These are phyloP conservation scores for Camillea tinctor DNA, from an alignment of 2,329 filamentous ascomycete species.

Conservation along the genomic window DNA sequence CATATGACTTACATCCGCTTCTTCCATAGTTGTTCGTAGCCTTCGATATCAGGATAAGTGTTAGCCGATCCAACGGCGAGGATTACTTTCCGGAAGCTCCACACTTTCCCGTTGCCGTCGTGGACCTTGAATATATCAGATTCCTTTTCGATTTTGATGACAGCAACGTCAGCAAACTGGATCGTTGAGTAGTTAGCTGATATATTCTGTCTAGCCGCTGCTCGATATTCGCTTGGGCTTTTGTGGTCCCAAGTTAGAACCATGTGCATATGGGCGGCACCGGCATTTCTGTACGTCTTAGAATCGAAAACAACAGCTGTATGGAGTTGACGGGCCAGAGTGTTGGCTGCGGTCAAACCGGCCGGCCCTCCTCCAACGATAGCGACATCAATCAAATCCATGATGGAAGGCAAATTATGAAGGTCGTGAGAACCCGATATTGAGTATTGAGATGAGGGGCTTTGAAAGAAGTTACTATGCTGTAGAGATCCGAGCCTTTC, in stretches of 20 bases:
- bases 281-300: too few species aligned
- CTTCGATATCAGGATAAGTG: constrained; percentile 15
- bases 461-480: too few species aligned
- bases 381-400: constrained; percentile 18
- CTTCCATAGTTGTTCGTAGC: constrained; percentile 14
- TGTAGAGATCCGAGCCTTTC: too few species aligned
- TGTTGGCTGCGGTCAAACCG: constrained; percentile 19
- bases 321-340: constrained; percentile 20
- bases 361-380: constrained; percentile 23
- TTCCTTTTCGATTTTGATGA: constrained; percentile 17
- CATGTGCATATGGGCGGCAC: constrained; percentile 16
- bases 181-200: constrained; percentile 9
- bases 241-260: constrained; percentile 20
- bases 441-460: too few species aligned
- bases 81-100: constrained; percentile 17
- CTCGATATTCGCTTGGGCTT: constrained; percentile 15
- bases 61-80: constrained; percentile 19
- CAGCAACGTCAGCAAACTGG: constrained; percentile 14
- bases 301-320: constrained; percentile 23
- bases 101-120: constrained; percentile 13
- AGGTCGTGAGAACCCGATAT: too few species aligned
- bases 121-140: constrained; percentile 33
- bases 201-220: constrained; percentile 9
- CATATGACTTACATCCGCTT: constrained; percentile 16
- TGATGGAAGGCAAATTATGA: too few species aligned